These are phyloP conservation scores for Poterioochromonas sp. DNA, from an alignment of 352 stramenopile species.

Conservation along the genomic window DNA sequence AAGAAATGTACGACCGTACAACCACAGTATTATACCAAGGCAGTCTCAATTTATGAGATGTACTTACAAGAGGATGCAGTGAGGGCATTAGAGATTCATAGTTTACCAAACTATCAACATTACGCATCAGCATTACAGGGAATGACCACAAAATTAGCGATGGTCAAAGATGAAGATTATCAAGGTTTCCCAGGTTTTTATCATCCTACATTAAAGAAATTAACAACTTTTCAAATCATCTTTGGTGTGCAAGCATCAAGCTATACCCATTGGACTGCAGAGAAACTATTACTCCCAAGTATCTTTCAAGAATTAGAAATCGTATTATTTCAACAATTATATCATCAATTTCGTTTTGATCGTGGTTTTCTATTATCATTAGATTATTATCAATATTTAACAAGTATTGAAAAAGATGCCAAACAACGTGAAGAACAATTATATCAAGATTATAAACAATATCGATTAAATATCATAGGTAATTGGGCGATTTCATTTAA, in stretches of 20 bases:
- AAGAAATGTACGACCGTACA: neutral
- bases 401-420: neutral
- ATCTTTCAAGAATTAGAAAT: constrained; percentile 1
- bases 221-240: no score
- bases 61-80: neutral
- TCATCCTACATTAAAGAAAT: no score
- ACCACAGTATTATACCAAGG: neutral
- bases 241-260: no score
- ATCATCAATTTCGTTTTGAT: neutral
- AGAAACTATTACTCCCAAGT: neutral
- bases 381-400: neutral
- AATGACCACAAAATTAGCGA: neutral
- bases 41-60: neutral
- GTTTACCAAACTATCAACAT: no score
- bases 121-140: no score
- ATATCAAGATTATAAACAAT: neutral
- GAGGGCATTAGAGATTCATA: no score
- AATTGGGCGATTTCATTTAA: neutral
- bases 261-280: constrained; percentile 2
- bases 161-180: neutral
- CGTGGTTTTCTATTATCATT: neutral
- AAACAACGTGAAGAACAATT: neutral
- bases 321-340: neutral
- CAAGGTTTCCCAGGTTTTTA: neutral
- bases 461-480: neutral